phyloP scores from a whole-genome alignment of 441 rosid genomes.

The Populus trichocarpa region DNA sequence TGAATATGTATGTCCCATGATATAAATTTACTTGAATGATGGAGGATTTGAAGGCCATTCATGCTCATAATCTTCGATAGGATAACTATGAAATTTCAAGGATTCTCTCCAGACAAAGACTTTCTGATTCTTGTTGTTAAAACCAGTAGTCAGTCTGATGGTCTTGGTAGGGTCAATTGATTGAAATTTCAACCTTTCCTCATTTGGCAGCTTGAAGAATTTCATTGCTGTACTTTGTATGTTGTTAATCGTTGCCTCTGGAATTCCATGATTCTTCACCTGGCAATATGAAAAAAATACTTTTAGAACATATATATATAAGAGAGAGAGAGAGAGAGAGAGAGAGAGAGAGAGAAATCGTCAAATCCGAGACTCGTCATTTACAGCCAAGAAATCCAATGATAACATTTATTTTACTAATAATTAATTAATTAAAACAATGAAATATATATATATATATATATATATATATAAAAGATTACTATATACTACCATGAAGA shows the following conservation, averaged over 20 bases:
- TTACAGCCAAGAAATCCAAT: no score
- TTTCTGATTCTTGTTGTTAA: conserved; percentile 43
- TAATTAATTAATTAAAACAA: no score
- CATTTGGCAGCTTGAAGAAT: conserved; percentile 42
- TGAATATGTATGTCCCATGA: no score
- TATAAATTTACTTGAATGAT: conserved; percentile 31
- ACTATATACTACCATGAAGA: conserved; percentile 46
- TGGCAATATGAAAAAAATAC: background rate
- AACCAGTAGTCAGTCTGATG: conserved; percentile 44
- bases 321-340: no score
- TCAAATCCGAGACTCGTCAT: no score
- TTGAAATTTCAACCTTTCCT: conserved; percentile 44
- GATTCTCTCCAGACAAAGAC: conserved; percentile 53
- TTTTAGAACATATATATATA: no score
- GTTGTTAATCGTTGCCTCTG: conserved; percentile 21
- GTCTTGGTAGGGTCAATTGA: conserved; percentile 46
- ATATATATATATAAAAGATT: no score
- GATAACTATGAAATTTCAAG: conserved; percentile 49
- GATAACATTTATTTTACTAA: no score
- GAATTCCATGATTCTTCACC: conserved; percentile 47
- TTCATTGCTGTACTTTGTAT: conserved; percentile 28
- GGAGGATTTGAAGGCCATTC: conserved; percentile 54
- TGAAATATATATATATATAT: no score
- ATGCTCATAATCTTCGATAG: conserved; percentile 32
- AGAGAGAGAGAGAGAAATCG: no score